Conservation (phyloP, 2,329 filamentous ascomycete species). For the Phyllosticta capitalensis region DNA sequence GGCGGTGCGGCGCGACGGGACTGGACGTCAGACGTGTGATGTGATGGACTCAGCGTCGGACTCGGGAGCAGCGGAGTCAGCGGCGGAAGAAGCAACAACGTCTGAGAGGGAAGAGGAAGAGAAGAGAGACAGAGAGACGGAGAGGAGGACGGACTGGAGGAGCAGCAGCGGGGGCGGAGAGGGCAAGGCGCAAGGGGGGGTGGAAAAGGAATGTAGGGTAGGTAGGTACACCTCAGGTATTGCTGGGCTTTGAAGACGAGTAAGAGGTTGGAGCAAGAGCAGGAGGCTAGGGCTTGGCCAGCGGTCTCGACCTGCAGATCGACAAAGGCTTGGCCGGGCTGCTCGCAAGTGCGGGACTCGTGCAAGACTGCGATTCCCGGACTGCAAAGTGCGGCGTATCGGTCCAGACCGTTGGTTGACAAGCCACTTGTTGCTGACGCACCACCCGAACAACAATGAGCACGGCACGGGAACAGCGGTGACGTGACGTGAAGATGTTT, state of each 20-base stretch:
- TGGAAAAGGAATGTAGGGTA: not conserved
- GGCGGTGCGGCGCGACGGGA: not conserved
- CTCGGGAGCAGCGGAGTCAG: not conserved
- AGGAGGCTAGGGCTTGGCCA: not conserved
- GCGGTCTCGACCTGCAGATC: not conserved
- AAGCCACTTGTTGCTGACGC: no score
- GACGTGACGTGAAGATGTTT: no score
- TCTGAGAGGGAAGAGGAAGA: not conserved
- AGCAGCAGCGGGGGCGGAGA: not conserved
- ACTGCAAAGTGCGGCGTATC: not conserved
- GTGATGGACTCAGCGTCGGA: not conserved
- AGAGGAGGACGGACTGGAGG: not conserved
- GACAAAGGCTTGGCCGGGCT: not conserved
- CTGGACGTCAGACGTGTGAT: not conserved
- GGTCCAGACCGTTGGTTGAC: not conserved
- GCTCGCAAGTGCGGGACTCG: not conserved
- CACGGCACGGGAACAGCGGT: no score
- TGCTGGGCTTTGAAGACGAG: not conserved
- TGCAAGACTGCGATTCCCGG: not conserved
- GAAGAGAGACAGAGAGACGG: not conserved
- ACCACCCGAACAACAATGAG: no score
- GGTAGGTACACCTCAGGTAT: not conserved
- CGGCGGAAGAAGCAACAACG: not conserved
- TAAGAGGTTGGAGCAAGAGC: not conserved
- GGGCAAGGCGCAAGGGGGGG: not conserved